phyloP scores from a whole-genome alignment of 148 eudicot genomes.

The Vaccinium corymbosum region DNA sequence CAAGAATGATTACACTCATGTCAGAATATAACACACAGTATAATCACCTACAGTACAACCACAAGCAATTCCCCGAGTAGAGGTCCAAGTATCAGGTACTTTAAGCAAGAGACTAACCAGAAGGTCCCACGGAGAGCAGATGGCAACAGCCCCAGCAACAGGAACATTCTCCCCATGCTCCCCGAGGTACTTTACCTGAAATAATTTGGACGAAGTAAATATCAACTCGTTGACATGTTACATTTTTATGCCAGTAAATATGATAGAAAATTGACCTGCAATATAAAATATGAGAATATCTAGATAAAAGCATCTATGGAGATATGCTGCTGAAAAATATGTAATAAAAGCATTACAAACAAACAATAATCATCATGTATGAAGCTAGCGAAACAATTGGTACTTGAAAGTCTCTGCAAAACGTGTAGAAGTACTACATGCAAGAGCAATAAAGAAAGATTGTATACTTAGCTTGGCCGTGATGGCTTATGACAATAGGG shows the following conservation, averaged over 20 bases:
- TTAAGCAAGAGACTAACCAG: conserved; percentile 53
- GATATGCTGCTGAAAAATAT: not conserved
- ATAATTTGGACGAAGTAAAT: not conserved
- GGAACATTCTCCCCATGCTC: conserved; percentile 87
- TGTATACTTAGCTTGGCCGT: not conserved
- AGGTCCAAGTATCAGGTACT: not conserved
- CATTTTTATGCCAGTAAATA: conserved; percentile 2
- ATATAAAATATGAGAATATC: conserved; percentile 1
- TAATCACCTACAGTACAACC: not conserved
- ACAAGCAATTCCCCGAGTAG: not conserved
- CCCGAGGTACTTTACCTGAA: conserved; percentile 87
- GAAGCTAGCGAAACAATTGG: not conserved
- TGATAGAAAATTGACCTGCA: not conserved
- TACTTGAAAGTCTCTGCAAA: not conserved
- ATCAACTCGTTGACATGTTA: conserved; percentile 1
- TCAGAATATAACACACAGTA: not conserved
- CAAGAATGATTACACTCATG: not conserved
- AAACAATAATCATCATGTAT: not conserved
- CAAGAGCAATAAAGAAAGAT: not conserved
- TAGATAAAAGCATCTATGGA: not conserved
- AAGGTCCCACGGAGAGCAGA: conserved; percentile 98
- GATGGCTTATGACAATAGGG: not conserved
- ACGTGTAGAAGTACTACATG: not conserved
- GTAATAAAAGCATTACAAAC: not conserved
- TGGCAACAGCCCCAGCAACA: conserved; percentile 81